Percentiles rank a stretch among this genome's conserved stretches.
phyloP scores from a whole-genome alignment of 768 basidiomycete species.

The Panaeolus cyanescens region DNA sequence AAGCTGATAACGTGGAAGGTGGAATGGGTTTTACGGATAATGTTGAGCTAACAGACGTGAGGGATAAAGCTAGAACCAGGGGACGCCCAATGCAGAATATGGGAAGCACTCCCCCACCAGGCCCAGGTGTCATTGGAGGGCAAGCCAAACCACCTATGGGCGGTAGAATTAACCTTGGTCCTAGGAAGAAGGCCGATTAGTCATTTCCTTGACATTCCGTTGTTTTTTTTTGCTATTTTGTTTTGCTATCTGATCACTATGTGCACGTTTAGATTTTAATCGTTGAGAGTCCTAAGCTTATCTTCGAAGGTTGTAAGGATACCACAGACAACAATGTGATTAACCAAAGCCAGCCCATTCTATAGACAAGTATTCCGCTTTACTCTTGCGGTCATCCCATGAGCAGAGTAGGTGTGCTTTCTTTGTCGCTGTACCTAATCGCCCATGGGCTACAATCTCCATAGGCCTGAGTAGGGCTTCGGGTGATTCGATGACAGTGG shows the following conservation, averaged over 20 bases:
- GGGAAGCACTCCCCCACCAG: background rate
- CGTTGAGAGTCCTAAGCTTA: too few relatives aligned
- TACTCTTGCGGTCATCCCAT: slow-evolving; percentile 73
- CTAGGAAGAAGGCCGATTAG: background rate
- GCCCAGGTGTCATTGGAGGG: background rate
- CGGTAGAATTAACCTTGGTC: background rate
- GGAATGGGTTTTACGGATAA: slow-evolving; percentile 31
- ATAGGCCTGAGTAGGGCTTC: slow-evolving; percentile 69
- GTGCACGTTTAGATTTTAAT: background rate
- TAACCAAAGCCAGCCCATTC: slow-evolving; percentile 93
- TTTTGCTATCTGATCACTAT: too few relatives aligned
- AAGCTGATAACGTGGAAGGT: slow-evolving; percentile 62
- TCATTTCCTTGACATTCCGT: too few relatives aligned
- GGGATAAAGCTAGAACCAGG: background rate
- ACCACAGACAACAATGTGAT: slow-evolving; percentile 9
- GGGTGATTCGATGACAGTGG: slow-evolving; percentile 74
- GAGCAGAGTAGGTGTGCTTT: slow-evolving; percentile 92
- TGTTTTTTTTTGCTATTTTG: background rate
- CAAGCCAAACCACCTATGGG: background rate
- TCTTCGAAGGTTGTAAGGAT: slow-evolving; percentile 10
- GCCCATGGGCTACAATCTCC: slow-evolving; percentile 94
- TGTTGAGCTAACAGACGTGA: background rate
- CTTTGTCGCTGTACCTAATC: slow-evolving; percentile 95
- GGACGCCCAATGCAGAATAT: background rate
- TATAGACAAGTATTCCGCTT: slow-evolving; percentile 75